phyloP scores from a whole-genome alignment of 768 basidiomycete genomes.

The Auricularia cornea region DNA sequence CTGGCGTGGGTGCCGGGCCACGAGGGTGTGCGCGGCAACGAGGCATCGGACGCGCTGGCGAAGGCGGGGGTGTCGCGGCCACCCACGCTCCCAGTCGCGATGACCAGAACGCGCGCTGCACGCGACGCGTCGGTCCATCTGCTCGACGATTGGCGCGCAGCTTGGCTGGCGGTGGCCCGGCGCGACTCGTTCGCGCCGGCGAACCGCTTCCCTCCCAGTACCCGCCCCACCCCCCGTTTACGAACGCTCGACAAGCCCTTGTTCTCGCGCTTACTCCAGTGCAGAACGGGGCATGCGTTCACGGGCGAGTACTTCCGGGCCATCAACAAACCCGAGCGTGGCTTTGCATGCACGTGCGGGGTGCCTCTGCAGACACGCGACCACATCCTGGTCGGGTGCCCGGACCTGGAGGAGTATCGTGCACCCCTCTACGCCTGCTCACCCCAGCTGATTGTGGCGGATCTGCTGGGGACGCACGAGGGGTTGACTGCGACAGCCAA shows the following conservation, averaged over 20 bases:
- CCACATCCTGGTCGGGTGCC: constrained; percentile 6
- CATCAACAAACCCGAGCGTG: not conserved
- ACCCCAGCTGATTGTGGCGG: too few species aligned
- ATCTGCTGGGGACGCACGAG: too few species aligned
- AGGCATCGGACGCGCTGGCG: constrained; percentile 1
- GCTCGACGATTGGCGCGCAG: not conserved
- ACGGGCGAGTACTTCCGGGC: constrained; percentile 4
- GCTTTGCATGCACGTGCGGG: constrained; percentile 4
- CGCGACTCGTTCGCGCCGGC: not conserved
- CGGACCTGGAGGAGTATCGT: not conserved
- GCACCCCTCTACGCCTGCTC: not conserved
- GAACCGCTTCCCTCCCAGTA: constrained; percentile 1
- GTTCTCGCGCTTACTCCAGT: constrained; percentile 1
- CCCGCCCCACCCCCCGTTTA: not conserved
- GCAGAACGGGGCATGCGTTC: constrained; percentile 6
- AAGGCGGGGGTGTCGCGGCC: constrained; percentile 2
- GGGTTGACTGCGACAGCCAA: too few species aligned
- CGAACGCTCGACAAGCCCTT: not conserved
- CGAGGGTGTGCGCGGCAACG: constrained; percentile 3
- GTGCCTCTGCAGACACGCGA: constrained; percentile 1
- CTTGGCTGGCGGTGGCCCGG: not conserved
- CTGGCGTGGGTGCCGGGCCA: constrained; percentile 4
- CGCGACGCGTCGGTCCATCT: not conserved
- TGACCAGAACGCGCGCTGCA: too few species aligned
- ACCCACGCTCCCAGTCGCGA: not conserved